Conservation (phyloP, 2,329 filamentous ascomycete genomes). For the Colletotrichum brevisporum region DNA sequence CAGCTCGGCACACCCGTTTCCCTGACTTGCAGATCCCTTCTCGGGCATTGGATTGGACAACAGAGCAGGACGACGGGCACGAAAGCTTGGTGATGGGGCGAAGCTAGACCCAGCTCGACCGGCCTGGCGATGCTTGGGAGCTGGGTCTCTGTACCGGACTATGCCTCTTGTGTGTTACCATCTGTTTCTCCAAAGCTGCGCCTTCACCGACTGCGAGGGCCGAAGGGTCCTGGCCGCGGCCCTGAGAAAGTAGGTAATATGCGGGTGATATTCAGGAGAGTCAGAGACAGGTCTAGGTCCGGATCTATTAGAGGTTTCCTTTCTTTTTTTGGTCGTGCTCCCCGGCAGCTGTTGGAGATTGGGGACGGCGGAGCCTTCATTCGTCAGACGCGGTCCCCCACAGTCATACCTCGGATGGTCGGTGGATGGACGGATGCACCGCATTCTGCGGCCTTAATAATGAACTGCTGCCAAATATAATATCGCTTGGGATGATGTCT, state of each 20-base stretch:
- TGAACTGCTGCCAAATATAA: constrained; percentile 8
- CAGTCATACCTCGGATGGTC: constrained; percentile 23
- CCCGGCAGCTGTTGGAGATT: constrained; percentile 6
- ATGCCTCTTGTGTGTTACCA: constrained; percentile 16
- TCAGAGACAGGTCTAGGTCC: constrained; percentile 17
- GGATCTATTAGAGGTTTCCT: background rate
- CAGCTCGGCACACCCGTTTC: constrained; percentile 11
- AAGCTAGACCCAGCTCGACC: constrained; percentile 19
- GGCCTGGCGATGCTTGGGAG: constrained; percentile 12
- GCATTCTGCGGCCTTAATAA: constrained; percentile 2
- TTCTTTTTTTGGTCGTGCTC: background rate
- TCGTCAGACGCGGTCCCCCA: constrained; percentile 5
- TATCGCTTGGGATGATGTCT: constrained; percentile 12
- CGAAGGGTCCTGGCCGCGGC: constrained; percentile 12
- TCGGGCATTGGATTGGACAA: constrained; percentile 16
- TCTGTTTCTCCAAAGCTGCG: constrained; percentile 10
- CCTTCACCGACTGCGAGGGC: constrained; percentile 23
- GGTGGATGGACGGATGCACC: background rate
- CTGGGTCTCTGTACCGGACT: constrained; percentile 14
- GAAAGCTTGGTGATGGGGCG: background rate
- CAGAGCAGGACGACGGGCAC: background rate
- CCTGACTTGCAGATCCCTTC: constrained; percentile 15
- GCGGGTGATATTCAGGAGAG: constrained; percentile 12
- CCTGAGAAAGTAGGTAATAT: background rate
- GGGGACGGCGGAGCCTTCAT: background rate